Conservation (phyloP, 345 rosid genomes). For the Populus davidiana region DNA sequence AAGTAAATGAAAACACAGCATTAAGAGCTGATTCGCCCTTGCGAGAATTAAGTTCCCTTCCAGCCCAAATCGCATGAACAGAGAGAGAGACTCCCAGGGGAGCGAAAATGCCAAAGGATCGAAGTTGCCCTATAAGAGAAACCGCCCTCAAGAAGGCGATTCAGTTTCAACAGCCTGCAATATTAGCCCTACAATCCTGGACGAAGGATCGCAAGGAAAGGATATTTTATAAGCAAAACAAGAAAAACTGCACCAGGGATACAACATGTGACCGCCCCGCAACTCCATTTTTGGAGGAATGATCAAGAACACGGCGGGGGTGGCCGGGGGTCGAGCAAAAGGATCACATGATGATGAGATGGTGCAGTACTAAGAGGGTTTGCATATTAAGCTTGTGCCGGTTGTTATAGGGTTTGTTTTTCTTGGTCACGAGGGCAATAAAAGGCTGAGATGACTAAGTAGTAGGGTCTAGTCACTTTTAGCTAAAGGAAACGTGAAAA, state of each 20-base stretch:
- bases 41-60: conserved; percentile 13
- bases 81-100: conserved; percentile 5
- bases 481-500: conserved; percentile 12
- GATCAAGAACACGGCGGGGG: too few relatives aligned
- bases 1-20: background rate
- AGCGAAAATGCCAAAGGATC: conserved; percentile 56
- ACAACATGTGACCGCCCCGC: too few relatives aligned
- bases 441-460: conserved; percentile 41
- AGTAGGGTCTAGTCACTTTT: conserved; percentile 21
- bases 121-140: conserved; percentile 54
- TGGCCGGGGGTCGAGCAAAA: background rate
- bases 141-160: conserved; percentile 17
- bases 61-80: conserved; percentile 7
- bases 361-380: conserved; percentile 34
- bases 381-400: conserved; percentile 12
- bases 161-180: conserved; percentile 15
- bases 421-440: conserved; percentile 29
- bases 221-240: too few relatives aligned
- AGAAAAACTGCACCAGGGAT: too few relatives aligned
- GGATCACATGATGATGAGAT: conserved; percentile 2
- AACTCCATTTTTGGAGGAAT: too few relatives aligned
- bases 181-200: background rate
- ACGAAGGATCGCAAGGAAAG: background rate
- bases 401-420: conserved; percentile 14
- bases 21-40: conserved; percentile 14